Evolutionary conservation across 352 stramenopile genomes (phyloP), one percentile per base, ranked within the genome.

Genomic region (Blastocystis sp.): DNA sequence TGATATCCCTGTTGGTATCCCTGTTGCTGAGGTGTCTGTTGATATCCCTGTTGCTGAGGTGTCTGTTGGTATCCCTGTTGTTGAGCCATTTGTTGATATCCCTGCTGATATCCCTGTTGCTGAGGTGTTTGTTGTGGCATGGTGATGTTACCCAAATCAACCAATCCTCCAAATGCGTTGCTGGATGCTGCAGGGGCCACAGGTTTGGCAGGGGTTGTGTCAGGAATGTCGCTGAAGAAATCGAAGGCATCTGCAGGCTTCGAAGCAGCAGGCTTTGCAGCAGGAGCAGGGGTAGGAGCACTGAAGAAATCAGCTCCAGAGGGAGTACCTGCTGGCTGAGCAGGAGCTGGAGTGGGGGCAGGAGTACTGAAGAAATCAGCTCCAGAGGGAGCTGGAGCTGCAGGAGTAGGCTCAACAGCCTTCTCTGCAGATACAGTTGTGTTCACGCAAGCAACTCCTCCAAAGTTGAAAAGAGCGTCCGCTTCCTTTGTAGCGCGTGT

Each of bases 391-490:
- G 70, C 9, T 57, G 64, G 35, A 24, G 42, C 70, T 5, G 70
- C n/a, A 35, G 19, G 58, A 33, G 42, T 17, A 62, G 60, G 37
- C 60, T 89, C 35, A n/a, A 35, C 60, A 48, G 24, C 30, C 37
- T 76, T 51, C 0, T 59, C 22, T 3, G 35, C 53, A n/a, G 58
- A 37, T 30, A 62, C 24, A n/a, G 44, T 33, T 17, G 51, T 57
- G 33, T 68, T 54, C 15, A 54, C 77, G 40, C n/a, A 62, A 37
- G 33, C 54, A 33, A 59, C 66, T 19, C 69, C 66, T 33, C 78
- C 66, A 27, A 89, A 89, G 78, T 89, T 89, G 44, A 89, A 89
- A 30, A 89, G 78, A 19, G 66, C 78, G 22, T 89, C 27, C 22
- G 78, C 78, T 56, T 89, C 78, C 60, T 76, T 89, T 17, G 37